phyloP scores from a whole-genome alignment of 2,329 filamentous ascomycete species.

The Knoxdaviesia proteae region DNA sequence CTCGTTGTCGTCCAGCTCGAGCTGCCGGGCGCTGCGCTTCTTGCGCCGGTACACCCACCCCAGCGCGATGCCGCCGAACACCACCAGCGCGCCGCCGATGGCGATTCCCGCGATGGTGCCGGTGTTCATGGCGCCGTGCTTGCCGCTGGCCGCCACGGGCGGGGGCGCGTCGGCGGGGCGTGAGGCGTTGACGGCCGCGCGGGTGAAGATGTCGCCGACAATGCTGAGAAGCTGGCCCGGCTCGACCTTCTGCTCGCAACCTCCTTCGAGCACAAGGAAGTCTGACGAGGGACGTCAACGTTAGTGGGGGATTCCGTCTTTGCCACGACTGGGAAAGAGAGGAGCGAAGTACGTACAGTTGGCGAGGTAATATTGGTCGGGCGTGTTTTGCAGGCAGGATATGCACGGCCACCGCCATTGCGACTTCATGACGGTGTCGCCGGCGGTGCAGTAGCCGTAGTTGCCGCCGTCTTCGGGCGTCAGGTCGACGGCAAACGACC shows the following conservation, averaged over 20 bases:
- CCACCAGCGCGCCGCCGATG: slow-evolving; percentile 20
- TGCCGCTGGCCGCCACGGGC: slow-evolving; percentile 6
- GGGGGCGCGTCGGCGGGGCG: slow-evolving; percentile 9
- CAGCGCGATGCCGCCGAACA: slow-evolving; percentile 20
- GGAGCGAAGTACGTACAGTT: slow-evolving; percentile 21
- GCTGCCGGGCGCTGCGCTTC: slow-evolving; percentile 7
- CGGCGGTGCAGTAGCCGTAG: slow-evolving; percentile 21
- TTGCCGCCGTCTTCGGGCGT: slow-evolving; percentile 8
- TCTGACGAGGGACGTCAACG: slow-evolving; percentile 14
- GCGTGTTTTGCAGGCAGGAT: slow-evolving; percentile 20
- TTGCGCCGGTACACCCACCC: slow-evolving; percentile 26
- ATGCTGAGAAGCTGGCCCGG: slow-evolving; percentile 18
- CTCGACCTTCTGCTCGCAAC: slow-evolving; percentile 22
- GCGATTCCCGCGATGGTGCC: slow-evolving; percentile 33
- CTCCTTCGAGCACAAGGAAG: slow-evolving; percentile 23
- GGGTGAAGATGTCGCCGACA: slow-evolving; percentile 20
- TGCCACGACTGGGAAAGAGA: background rate
- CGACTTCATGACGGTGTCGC: slow-evolving; percentile 13
- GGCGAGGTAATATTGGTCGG: slow-evolving; percentile 19
- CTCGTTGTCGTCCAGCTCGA: slow-evolving; percentile 8
- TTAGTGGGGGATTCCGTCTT: slow-evolving; percentile 1
- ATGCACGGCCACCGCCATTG: slow-evolving; percentile 16
- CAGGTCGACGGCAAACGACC: slow-evolving; percentile 15
- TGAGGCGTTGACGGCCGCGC: slow-evolving; percentile 17
- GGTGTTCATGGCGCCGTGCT: slow-evolving; percentile 17